A percentile compares a stretch with the other conserved stretches of the same genome.
Conservation (phyloP, 768 basidiomycete species). For the Phylloporus sp. region DNA sequence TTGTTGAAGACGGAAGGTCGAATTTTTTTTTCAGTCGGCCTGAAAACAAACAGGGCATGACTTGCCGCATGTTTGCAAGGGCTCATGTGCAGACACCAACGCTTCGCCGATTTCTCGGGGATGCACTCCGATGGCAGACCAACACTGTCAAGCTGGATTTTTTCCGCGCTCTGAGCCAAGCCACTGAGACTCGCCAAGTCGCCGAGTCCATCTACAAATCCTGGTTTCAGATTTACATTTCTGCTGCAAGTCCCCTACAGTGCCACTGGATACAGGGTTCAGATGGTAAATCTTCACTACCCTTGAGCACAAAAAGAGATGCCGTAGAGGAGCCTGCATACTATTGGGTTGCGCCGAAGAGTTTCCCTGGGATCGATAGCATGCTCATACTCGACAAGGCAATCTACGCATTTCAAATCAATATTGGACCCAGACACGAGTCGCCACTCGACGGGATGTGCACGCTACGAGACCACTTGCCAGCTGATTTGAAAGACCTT, state of each 20-base stretch:
- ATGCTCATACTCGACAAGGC: not conserved
- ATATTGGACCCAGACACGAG: fast-evolving
- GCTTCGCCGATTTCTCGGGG: not conserved
- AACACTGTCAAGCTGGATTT: not conserved
- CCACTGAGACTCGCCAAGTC: not conserved
- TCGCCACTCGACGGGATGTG: not conserved
- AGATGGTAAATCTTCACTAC: not conserved
- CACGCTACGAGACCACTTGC: not conserved
- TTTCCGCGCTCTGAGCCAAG: not conserved
- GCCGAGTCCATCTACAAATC: not conserved
- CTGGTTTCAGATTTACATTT: too few relatives aligned
- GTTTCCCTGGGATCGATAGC: not conserved
- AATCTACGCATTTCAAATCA: not conserved
- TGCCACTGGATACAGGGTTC: too few relatives aligned
- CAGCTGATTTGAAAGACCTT: not conserved
- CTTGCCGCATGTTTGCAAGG: too few relatives aligned
- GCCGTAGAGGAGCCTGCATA: not conserved
- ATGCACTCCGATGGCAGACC: not conserved
- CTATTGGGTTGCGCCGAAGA: not conserved
- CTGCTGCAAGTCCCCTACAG: too few relatives aligned
- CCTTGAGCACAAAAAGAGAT: not conserved
- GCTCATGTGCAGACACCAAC: not conserved
- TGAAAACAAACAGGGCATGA: too few relatives aligned
- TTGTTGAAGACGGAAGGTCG: not conserved
- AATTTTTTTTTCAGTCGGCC: not conserved